Evolutionary conservation across 1,284 basidiomycete genomes (phyloP), one percentile per base, ranked within the genome.

Genomic region (Tilletiaria anomala): DNA sequence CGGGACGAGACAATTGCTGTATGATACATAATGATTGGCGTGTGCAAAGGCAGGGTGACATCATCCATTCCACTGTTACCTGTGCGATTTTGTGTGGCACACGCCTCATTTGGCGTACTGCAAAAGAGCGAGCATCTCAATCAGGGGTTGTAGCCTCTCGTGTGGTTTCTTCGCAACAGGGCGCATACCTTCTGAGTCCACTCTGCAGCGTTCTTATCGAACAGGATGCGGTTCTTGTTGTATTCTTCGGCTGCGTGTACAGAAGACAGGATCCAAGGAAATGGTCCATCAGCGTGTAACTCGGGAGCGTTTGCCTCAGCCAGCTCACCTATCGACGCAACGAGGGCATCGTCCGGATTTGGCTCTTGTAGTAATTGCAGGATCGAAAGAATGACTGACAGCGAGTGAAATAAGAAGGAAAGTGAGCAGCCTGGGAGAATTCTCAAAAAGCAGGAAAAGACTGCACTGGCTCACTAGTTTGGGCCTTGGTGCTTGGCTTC

Each of bases 401-500:
- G 16, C 6, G 21, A 5, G 8, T 18, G 1, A 32, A 3, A 12
- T 34, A 6, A 17, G 3, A 5, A n/a, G 24, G 35, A 32, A 17
- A 32, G 18, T 35, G 21, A 22, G 26, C 5, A 24, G 20, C 17
- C 3, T n/a, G n/a, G n/a, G n/a, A n/a, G 20, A 11, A 6, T 20
- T 6, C 8, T 16, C 5, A 11, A n/a, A 32, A 24, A 16, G 12
- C 19, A 5, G 17, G 22, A 20, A 12, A 8, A 33, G 17, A 35
- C 16, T n/a, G 16, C 18, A 14, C 6, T n/a, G 8, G 50, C 64
- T 42, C 42, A 67, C 65, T 57, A 5, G 58, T 59, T 21, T 56
- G 42, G 6, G 58, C 57, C 47, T 65, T 63, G 5, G 64, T 66
- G 32, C 55, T 58, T 11, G 65, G 65, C 46, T 67, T 67, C 65